Percentiles rank a stretch among this genome's conserved stretches.
Evolutionary conservation across 495 filamentous ascomycete species (phyloP).

Genomic region (Saxophila tyrrhenica): DNA sequence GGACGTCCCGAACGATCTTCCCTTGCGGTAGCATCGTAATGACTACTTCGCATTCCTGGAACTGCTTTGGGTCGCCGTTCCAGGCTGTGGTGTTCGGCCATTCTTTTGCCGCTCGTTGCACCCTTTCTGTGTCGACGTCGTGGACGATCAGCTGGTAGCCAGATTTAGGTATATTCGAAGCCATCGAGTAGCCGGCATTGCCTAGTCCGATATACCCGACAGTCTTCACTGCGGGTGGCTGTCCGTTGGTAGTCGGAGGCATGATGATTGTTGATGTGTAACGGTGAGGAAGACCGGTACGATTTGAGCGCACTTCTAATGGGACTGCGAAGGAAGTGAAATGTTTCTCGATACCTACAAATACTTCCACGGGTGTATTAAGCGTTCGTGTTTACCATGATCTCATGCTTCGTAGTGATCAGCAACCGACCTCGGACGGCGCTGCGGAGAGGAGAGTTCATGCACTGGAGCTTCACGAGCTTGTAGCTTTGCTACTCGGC

Average conservation of each 20-base stretch:
- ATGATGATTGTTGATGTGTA: not conserved
- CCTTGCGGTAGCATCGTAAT: slow-evolving; percentile 28
- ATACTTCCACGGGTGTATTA: not conserved
- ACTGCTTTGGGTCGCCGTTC: slow-evolving; percentile 11
- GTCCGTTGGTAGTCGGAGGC: slow-evolving; percentile 2
- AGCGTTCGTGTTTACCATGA: not conserved
- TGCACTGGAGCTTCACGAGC: not conserved
- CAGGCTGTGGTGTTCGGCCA: slow-evolving; percentile 14
- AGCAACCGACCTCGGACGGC: not conserved
- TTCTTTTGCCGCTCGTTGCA: slow-evolving; percentile 16
- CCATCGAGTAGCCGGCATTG: slow-evolving; percentile 25
- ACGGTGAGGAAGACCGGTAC: not conserved
- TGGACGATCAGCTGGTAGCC: slow-evolving; percentile 24
- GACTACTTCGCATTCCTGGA: slow-evolving; percentile 22
- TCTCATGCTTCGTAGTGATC: not conserved
- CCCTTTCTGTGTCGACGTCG: slow-evolving; percentile 20
- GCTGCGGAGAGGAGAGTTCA: not conserved
- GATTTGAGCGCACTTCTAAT: too few species aligned
- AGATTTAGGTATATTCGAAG: slow-evolving; percentile 22
- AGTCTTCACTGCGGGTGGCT: slow-evolving; percentile 5
- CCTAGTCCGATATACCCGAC: slow-evolving; percentile 27
- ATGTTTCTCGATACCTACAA: too few species aligned
- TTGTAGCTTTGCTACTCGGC: not conserved
- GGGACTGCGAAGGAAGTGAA: too few species aligned
- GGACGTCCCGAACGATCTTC: slow-evolving; percentile 22